Evolutionary conservation across 2,329 filamentous ascomycete genomes (phyloP), one percentile per base, ranked within the genome.

Genomic region (Penicillium olsonii): DNA sequence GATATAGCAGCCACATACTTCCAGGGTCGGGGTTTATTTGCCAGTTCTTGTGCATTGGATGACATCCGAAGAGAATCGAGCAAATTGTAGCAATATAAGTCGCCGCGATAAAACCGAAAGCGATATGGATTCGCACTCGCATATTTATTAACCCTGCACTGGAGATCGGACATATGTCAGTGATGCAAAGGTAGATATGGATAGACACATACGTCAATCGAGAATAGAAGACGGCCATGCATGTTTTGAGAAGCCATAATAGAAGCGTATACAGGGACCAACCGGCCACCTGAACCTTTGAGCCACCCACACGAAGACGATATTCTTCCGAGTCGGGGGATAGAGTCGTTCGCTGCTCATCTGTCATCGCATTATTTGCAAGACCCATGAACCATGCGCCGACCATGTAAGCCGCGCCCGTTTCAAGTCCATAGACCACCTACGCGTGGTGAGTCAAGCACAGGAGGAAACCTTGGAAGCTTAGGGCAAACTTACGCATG

Each of bases 21-120:
- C 82, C 80, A 0, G 82, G 82, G 24, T 84, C 65, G 0, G 82
- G 82, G 44, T 76, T 68, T 41, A 85, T 82, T 62, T 84, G 80
- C 81, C 82, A 85, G 58, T 81, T 79, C 33, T 74, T 74, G 20
- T 68, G 55, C 45, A 84, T 75, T 0, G 81, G 81, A 19, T 71
- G 71, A 54, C 82, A 85, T 7, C 75, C 74, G 3, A 79, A 67
- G 12, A 82, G 71, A 29, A 83, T 74, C 3, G 76, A 76, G 27
- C 78, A 68, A 22, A 81, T 65, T 5, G 76, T 75, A 0, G 71
- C 71, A 22, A 83, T 46, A 54, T 78, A 84, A 4, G 78, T 82
- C 2, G 55, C 56, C 1, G 68, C 68, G 27, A 84, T 73, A 29
- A 83, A 56, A 3, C 58, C 66, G 50, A 81, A 83, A 7, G 80